Evolutionary conservation across 2,329 filamentous ascomycete species (phyloP).

Genomic region (Aspergillus sp.): DNA sequence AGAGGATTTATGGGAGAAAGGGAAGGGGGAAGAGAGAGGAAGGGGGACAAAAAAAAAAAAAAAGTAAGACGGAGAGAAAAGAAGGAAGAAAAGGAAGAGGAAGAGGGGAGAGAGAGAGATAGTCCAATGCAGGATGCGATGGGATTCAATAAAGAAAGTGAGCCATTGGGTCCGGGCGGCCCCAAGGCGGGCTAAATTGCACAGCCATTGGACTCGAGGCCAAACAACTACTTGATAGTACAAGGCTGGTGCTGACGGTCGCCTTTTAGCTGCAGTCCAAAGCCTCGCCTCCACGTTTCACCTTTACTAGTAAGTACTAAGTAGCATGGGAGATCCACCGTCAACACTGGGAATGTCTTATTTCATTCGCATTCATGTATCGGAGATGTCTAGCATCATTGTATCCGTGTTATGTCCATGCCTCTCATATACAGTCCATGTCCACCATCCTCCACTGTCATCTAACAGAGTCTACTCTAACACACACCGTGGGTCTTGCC

Average conservation of each 20-base stretch:
- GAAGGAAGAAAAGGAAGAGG: conserved; percentile 5
- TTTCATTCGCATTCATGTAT: no score
- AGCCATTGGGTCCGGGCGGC: background rate
- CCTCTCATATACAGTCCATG: background rate
- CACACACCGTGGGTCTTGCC: conserved; percentile 90
- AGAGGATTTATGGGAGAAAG: background rate
- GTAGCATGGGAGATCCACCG: background rate
- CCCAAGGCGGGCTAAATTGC: background rate
- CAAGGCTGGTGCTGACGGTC: no score
- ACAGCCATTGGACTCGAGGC: no score
- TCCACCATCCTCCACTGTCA: background rate
- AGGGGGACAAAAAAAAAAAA: background rate
- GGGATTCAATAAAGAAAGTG: conserved; percentile 5
- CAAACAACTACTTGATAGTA: no score
- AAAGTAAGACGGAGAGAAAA: conserved; percentile 4
- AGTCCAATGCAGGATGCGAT: background rate
- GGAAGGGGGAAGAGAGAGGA: background rate
- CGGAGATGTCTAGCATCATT: background rate
- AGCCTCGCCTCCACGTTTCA: no score
- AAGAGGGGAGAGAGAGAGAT: background rate
- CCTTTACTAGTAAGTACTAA: no score
- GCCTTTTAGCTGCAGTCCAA: no score
- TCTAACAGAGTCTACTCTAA: conserved; percentile 42
- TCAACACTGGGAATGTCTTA: background rate
- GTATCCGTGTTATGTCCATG: background rate